phyloP scores from a whole-genome alignment of 495 filamentous ascomycete species.

The Diplogelasinospora grovesii region DNA sequence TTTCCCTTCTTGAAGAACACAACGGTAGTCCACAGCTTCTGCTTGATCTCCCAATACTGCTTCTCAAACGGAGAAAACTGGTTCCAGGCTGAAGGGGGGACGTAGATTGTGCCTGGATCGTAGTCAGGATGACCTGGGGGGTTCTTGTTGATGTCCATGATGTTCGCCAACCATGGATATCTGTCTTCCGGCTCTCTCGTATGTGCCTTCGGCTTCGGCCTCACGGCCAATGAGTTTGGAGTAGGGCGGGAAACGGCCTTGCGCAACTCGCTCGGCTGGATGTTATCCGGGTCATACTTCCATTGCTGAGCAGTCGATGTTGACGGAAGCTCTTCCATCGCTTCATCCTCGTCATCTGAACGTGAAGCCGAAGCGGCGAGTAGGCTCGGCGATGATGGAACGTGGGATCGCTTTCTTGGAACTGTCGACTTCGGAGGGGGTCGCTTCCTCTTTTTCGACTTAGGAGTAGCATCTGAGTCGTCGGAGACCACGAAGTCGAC shows the following conservation, averaged over 20 bases:
- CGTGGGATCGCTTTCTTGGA: constrained; percentile 52
- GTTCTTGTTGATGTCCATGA: constrained; percentile 75
- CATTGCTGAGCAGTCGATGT: constrained; percentile 76
- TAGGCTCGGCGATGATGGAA: constrained; percentile 33
- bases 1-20: constrained; percentile 99
- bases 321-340: constrained; percentile 47
- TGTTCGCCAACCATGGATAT: constrained; percentile 83
- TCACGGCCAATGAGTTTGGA: constrained; percentile 29
- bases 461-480: constrained; percentile 61
- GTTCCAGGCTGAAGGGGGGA: constrained; percentile 68
- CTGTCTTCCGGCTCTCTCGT: constrained; percentile 71
- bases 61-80: constrained; percentile 92
- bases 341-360: constrained; percentile 18
- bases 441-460: constrained; percentile 66
- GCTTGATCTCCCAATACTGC: constrained; percentile 99
- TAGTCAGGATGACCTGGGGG: constrained; percentile 78
- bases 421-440: constrained; percentile 42
- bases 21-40: constrained; percentile 93
- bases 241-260: constrained; percentile 20
- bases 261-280: constrained; percentile 51
- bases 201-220: constrained; percentile 60
- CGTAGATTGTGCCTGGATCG: constrained; percentile 84
- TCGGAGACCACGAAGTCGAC: constrained; percentile 86
- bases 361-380: constrained; percentile 2
- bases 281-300: constrained; percentile 76